Conservation (phyloP, 2,329 filamentous ascomycete genomes). For the Trichoderma sp. region DNA sequence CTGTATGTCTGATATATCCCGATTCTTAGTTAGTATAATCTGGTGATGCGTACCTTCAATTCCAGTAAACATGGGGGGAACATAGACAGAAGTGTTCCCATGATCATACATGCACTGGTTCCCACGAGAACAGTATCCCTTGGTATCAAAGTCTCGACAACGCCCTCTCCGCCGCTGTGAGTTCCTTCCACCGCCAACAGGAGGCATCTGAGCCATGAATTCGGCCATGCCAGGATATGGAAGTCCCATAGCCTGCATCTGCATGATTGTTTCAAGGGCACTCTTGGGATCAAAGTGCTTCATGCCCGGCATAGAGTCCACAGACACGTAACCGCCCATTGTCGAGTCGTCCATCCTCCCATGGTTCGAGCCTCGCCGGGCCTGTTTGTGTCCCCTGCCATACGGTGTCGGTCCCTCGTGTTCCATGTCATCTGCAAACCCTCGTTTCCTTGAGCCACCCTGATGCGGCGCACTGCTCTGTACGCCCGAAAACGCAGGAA, state of each 20-base stretch:
- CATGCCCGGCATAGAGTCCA: conserved; percentile 31
- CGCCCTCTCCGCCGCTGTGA: conserved; percentile 43
- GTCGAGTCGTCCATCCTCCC: conserved; percentile 30
- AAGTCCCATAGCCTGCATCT: conserved; percentile 60
- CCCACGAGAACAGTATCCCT: conserved; percentile 70
- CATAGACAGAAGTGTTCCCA: conserved; percentile 51
- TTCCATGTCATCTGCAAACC: conserved; percentile 37
- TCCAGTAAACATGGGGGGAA: conserved; percentile 31
- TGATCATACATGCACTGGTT: conserved; percentile 71
- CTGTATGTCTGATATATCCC: background rate
- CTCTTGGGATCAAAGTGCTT: conserved; percentile 59
- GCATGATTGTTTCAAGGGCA: conserved; percentile 62
- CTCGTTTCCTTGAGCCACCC: conserved; percentile 36
- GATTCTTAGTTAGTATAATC: background rate
- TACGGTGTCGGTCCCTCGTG: conserved; percentile 23
- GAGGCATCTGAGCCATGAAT: conserved; percentile 34
- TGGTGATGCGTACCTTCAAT: conserved; percentile 31
- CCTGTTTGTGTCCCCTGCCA: conserved; percentile 59
- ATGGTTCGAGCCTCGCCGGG: conserved; percentile 53
- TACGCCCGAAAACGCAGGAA: background rate
- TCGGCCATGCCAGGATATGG: conserved; percentile 44
- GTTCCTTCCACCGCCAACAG: conserved; percentile 25
- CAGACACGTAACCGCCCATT: conserved; percentile 24
- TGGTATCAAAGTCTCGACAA: conserved; percentile 71
- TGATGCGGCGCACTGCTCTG: background rate